Evolutionary conservation across 352 stramenopile genomes (phyloP).

Genomic region (Paralagenidium karlingii): DNA sequence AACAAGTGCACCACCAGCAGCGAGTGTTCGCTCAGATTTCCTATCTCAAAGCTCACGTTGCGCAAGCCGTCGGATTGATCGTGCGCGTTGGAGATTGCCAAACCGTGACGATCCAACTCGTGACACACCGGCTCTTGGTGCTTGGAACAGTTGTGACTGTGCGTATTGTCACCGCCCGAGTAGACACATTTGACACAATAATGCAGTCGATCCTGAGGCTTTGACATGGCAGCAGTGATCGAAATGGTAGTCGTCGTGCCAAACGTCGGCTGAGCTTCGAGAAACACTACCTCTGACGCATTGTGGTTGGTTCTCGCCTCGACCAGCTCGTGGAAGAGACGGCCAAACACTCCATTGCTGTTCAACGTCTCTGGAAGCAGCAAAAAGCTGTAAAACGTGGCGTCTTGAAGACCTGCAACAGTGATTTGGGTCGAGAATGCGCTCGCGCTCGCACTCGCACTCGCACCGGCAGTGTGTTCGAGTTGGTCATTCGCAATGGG

Average conservation of each 20-base stretch:
- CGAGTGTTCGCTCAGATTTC: constrained; percentile 40
- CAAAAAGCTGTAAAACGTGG: constrained; percentile 32
- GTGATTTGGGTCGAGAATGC: constrained; percentile 15
- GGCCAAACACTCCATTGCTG: constrained; percentile 50
- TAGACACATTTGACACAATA: too few relatives aligned
- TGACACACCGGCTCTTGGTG: too few relatives aligned
- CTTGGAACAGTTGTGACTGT: too few relatives aligned
- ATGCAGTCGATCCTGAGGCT: constrained; percentile 41
- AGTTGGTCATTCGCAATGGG: background rate
- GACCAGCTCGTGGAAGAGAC: constrained; percentile 20
- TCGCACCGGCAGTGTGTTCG: too few relatives aligned
- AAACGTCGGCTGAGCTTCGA: constrained; percentile 10
- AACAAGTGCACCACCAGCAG: constrained; percentile 30
- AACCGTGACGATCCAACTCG: too few relatives aligned
- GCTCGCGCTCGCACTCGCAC: too few relatives aligned
- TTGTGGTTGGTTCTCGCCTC: constrained; percentile 53
- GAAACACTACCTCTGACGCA: constrained; percentile 33
- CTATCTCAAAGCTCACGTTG: constrained; percentile 22
- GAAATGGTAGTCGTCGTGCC: constrained; percentile 26
- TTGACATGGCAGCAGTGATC: constrained; percentile 34
- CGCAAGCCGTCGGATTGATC: constrained; percentile 6
- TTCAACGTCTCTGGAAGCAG: constrained; percentile 47
- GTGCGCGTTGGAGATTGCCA: background rate
- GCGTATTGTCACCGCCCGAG: too few relatives aligned
- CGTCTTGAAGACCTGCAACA: constrained; percentile 26